These are phyloP conservation scores for Gamarada debralockiae DNA, from an alignment of 495 filamentous ascomycete genomes.

Conservation along the genomic window DNA sequence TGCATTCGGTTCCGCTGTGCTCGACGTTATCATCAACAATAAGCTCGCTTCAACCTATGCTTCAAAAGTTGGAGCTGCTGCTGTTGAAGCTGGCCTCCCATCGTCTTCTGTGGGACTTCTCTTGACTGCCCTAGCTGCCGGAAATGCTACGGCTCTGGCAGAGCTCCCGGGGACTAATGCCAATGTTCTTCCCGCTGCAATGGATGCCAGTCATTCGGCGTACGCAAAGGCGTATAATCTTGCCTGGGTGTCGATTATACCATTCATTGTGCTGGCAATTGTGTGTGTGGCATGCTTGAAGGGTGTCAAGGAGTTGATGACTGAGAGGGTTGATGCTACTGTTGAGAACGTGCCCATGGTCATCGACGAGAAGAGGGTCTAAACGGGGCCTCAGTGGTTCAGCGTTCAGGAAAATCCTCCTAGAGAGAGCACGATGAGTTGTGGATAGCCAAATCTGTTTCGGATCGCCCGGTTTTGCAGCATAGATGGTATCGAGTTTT, in stretches of 20 bases:
- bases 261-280: conserved; percentile 48
- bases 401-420: too few species aligned
- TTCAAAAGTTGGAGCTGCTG: conserved; percentile 31
- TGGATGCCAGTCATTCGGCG: conserved; percentile 34
- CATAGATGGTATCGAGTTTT: too few species aligned
- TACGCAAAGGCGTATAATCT: conserved; percentile 43
- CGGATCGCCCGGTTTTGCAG: too few species aligned
- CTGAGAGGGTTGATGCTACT: conserved; percentile 45
- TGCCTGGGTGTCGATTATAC: conserved; percentile 48
- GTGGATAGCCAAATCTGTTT: too few species aligned
- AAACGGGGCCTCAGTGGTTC: too few species aligned
- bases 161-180: conserved; percentile 31
- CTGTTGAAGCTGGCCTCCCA: conserved; percentile 37
- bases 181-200: conserved; percentile 32
- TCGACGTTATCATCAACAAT: conserved; percentile 49
- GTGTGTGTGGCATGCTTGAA: conserved; percentile 39
- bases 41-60: conserved; percentile 37
- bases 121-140: conserved; percentile 30
- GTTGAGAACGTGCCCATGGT: conserved; percentile 29
- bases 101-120: conserved; percentile 31
- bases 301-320: conserved; percentile 47
- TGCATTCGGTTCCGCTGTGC: conserved; percentile 50
- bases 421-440: too few species aligned
- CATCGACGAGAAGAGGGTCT: too few species aligned
- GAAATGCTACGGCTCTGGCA: conserved; percentile 16